Percentiles rank a stretch among this genome's conserved stretches.
phyloP scores from a whole-genome alignment of 129 eudicot species.

The Artemisia annua region DNA sequence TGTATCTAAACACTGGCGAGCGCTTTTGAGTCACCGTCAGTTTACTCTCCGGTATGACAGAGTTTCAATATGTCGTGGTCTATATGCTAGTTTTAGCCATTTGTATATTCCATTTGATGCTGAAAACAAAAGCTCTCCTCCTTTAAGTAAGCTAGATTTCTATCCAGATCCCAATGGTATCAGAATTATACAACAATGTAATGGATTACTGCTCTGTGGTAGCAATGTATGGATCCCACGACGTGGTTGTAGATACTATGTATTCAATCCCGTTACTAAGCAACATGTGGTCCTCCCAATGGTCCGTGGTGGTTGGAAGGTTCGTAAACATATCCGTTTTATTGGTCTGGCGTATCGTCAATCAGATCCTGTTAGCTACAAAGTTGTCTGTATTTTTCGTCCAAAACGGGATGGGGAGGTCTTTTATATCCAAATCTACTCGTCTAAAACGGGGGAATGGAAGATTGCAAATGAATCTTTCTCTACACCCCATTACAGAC shows the following conservation, averaged over 20 bases:
- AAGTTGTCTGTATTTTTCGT: not conserved
- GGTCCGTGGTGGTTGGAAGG: not conserved
- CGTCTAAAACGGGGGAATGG: conserved; percentile 29
- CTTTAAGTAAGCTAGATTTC: conserved; percentile 16
- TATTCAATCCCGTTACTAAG: conserved; percentile 13
- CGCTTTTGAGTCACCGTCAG: conserved; percentile 1
- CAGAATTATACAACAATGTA: conserved; percentile 15
- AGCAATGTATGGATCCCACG: not conserved
- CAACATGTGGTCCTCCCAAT: not conserved
- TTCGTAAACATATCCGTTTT: not conserved
- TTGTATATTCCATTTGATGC: conserved; percentile 16
- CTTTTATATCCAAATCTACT: conserved; percentile 35
- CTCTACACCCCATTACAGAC: not conserved
- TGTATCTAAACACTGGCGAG: conserved; percentile 25
- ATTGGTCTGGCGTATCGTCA: conserved; percentile 15
- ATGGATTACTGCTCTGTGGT: conserved; percentile 21
- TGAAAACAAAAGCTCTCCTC: conserved; percentile 6
- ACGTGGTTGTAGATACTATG: not conserved
- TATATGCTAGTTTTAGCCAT: not conserved
- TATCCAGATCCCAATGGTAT: conserved; percentile 8
- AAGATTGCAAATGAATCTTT: conserved; percentile 8
- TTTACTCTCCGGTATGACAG: conserved; percentile 21
- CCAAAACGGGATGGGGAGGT: not conserved
- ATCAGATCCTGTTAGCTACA: not conserved
- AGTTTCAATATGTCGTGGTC: not conserved